phyloP scores from a whole-genome alignment of 2,329 filamentous ascomycete genomes.

The Eutypella sp. region DNA sequence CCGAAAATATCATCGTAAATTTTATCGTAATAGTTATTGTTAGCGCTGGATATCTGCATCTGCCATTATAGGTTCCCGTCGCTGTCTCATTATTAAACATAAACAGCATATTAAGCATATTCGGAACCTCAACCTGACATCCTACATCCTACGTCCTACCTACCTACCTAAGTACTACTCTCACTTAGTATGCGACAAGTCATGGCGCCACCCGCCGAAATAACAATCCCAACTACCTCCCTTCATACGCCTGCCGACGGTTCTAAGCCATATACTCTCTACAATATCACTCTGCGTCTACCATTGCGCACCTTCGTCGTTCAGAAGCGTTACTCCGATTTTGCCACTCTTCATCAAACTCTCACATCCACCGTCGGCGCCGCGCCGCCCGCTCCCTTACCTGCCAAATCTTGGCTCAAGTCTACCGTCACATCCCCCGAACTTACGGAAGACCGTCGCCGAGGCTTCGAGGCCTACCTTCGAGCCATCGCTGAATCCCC shows the following conservation, averaged over 20 bases:
- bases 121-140: neutral
- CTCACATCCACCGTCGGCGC: constrained; percentile 56
- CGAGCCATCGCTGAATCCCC: constrained; percentile 65
- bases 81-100: no score
- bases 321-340: constrained; percentile 80
- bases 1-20: neutral
- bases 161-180: neutral
- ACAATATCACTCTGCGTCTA: constrained; percentile 72
- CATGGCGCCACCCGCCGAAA: constrained; percentile 64
- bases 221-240: constrained; percentile 63
- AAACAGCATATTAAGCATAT: no score
- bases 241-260: constrained; percentile 42
- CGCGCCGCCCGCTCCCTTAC: constrained; percentile 63
- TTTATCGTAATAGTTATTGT: neutral
- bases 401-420: constrained; percentile 72
- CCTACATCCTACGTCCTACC: neutral
- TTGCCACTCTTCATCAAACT: constrained; percentile 58
- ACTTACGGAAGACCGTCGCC: constrained; percentile 65
- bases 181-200: constrained; percentile 5
- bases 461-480: constrained; percentile 66
- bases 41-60: no score
- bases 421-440: constrained; percentile 65
- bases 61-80: no score
- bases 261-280: constrained; percentile 67
- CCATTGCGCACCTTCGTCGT: constrained; percentile 72